Conservation (phyloP, 164 flowering plant genomes). For the Piper betle region DNA sequence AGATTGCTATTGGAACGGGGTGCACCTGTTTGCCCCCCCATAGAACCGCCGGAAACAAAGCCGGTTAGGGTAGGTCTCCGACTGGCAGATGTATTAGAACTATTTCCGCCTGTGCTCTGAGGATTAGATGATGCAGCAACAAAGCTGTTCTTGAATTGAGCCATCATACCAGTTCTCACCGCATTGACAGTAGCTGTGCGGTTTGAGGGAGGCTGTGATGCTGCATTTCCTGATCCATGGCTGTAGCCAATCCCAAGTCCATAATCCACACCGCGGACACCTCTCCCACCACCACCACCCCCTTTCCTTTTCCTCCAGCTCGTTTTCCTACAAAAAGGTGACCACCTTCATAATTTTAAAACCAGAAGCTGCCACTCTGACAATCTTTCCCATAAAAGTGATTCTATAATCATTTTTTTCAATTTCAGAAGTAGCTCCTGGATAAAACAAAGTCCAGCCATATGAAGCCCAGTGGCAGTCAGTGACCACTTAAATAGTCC, state of each 20-base stretch:
- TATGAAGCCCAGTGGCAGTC: too few relatives aligned
- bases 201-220: constrained; percentile 27
- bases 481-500: too few relatives aligned
- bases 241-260: constrained; percentile 92
- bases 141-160: constrained; percentile 74
- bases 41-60: constrained; percentile 92
- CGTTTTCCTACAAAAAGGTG: not conserved
- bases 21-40: constrained; percentile 52
- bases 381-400: too few relatives aligned
- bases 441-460: too few relatives aligned
- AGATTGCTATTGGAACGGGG: constrained; percentile 23
- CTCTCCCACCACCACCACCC: constrained; percentile 55
- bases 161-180: constrained; percentile 67
- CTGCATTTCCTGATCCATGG: constrained; percentile 32
- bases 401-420: too few relatives aligned
- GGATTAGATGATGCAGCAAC: constrained; percentile 78
- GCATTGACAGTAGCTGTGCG: constrained; percentile 71
- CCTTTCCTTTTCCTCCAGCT: constrained; percentile 76
- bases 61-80: constrained; percentile 55
- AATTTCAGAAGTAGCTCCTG: too few relatives aligned
- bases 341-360: not conserved
- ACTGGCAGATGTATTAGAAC: constrained; percentile 15
- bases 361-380: too few relatives aligned
- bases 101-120: constrained; percentile 28
- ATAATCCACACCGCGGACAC: constrained; percentile 95